phyloP scores from a whole-genome alignment of 257 asterid species.

The Solanum chiquidenum region DNA sequence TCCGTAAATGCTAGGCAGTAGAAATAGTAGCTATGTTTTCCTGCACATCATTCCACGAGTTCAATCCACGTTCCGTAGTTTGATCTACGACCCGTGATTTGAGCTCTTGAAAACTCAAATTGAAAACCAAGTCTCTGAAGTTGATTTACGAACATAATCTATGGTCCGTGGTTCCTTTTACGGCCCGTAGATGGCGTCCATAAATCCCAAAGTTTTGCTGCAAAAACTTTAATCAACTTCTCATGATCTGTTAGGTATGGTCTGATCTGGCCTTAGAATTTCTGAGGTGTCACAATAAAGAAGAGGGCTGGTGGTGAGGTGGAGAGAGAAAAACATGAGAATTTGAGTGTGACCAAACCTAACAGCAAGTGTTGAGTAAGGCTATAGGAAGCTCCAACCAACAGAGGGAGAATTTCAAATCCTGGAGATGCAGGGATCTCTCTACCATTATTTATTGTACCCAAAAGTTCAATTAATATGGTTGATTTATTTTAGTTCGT shows the following conservation, averaged over 20 bases:
- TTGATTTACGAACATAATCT: background rate
- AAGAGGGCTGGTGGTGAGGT: background rate
- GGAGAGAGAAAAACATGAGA: background rate
- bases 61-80: background rate
- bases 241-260: background rate
- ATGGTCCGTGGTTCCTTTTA: background rate
- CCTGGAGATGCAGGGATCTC: background rate
- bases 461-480: background rate
- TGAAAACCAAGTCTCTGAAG: background rate
- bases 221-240: background rate
- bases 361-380: background rate
- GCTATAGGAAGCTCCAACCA: background rate
- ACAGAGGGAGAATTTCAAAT: background rate
- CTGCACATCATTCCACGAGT: background rate
- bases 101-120: background rate
- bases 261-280: background rate
- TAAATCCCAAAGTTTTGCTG: background rate
- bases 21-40: background rate
- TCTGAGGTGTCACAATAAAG: background rate
- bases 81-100: background rate
- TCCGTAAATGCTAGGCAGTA: background rate
- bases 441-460: background rate
- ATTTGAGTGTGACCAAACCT: background rate
- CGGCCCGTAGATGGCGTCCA: background rate
- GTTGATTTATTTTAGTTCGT: background rate